Evolutionary conservation across 352 stramenopile genomes (phyloP).

Genomic region (Phytophthora ohioensis): DNA sequence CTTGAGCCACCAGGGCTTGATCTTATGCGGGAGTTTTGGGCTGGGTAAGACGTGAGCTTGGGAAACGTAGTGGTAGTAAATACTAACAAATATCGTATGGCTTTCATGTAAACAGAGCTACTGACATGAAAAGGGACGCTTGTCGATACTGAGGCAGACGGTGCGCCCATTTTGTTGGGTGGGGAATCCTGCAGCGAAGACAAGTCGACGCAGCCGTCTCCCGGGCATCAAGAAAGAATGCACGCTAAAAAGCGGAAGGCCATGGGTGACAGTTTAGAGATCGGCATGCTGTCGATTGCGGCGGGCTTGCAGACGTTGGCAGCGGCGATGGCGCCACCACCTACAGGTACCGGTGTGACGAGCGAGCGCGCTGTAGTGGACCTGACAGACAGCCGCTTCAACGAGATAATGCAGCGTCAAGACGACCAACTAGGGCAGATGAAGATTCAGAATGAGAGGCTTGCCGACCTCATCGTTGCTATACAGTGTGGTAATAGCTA

Average conservation of each 20-base stretch:
- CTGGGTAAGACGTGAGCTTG: background rate
- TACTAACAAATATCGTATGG: background rate
- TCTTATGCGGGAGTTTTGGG: conserved; percentile 11
- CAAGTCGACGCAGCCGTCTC: background rate
- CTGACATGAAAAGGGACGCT: conserved; percentile 5
- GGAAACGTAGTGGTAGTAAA: background rate
- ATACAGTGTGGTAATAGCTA: background rate
- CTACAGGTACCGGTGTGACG: background rate
- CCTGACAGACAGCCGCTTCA: conserved; percentile 10
- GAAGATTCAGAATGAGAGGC: conserved; percentile 12
- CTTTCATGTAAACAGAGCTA: background rate
- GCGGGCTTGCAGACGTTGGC: conserved; percentile 18
- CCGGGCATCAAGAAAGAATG: too few relatives aligned
- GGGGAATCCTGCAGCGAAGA: background rate
- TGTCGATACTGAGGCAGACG: conserved; percentile 4
- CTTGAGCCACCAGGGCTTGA: conserved; percentile 7
- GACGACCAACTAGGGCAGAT: conserved; percentile 9
- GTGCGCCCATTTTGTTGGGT: background rate
- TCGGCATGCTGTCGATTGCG: conserved; percentile 13
- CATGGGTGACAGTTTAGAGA: conserved; percentile 10
- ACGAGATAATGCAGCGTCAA: conserved; percentile 14
- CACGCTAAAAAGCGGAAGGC: conserved; percentile 2
- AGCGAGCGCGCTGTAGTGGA: background rate
- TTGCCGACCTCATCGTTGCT: conserved; percentile 1
- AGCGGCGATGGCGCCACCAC: background rate